phyloP scores from a whole-genome alignment of 305 asterid genomes.

The Caryopteris hybrid region DNA sequence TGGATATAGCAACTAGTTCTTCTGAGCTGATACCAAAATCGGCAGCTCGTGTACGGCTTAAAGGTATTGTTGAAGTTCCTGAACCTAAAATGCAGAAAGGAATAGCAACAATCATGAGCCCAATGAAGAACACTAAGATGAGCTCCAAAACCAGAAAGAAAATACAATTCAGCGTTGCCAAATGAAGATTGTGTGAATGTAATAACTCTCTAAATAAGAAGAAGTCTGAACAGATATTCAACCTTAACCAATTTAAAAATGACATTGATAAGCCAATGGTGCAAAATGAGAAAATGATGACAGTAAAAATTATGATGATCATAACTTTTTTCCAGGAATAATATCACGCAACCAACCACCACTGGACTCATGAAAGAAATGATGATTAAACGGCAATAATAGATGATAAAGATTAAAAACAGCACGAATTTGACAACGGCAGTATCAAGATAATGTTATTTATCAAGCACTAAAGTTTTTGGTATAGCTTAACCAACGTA shows the following conservation, averaged over 20 bases:
- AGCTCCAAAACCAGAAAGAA: slow-evolving; percentile 4
- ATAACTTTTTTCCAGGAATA: background rate
- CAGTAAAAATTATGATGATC: background rate
- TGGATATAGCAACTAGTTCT: slow-evolving; percentile 54
- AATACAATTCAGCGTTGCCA: background rate
- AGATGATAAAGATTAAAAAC: background rate
- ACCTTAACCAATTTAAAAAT: background rate
- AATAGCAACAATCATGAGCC: slow-evolving; percentile 9
- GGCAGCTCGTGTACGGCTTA: slow-evolving; percentile 26
- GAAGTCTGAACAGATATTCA: background rate
- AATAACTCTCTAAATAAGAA: background rate
- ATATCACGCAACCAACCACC: background rate
- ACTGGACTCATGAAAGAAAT: background rate
- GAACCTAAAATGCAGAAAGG: slow-evolving; percentile 31
- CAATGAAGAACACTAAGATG: background rate
- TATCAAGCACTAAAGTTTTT: background rate
- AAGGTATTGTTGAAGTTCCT: slow-evolving; percentile 30
- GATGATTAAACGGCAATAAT: background rate
- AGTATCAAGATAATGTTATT: background rate
- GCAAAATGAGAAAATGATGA: background rate
- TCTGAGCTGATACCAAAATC: slow-evolving; percentile 62
- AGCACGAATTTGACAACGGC: background rate
- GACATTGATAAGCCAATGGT: background rate
- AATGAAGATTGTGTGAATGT: background rate
- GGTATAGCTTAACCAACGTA: background rate